A percentile compares a stretch with the other conserved stretches of the same genome.
Evolutionary conservation across 2,329 filamentous ascomycete species (phyloP).

Genomic region (Colletotrichum gloeosporioides): DNA sequence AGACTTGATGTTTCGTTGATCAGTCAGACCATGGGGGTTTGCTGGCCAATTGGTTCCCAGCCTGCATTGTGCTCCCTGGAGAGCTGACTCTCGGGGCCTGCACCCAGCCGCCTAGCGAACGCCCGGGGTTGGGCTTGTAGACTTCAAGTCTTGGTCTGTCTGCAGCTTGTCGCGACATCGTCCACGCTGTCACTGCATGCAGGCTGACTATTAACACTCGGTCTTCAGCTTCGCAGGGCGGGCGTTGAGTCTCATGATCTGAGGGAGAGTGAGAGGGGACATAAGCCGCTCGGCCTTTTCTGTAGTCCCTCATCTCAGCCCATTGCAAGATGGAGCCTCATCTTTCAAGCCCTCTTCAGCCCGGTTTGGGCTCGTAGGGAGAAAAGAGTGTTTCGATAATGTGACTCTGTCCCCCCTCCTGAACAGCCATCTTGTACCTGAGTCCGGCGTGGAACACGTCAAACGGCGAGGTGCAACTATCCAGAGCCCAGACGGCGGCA

Average conservation of each 20-base stretch:
- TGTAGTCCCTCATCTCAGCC: background rate
- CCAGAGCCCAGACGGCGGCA: background rate
- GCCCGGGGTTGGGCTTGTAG: background rate
- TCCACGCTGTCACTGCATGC: constrained; percentile 15
- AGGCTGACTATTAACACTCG: constrained; percentile 12
- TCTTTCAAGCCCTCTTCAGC: background rate
- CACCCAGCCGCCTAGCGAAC: constrained; percentile 9
- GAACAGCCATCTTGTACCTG: constrained; percentile 1
- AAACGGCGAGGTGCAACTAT: constrained; percentile 3
- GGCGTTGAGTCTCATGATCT: background rate
- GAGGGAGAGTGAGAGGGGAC: constrained; percentile 2
- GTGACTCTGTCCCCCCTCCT: background rate
- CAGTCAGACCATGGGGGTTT: constrained; percentile 1
- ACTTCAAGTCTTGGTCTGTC: background rate
- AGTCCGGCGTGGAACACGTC: constrained; percentile 4
- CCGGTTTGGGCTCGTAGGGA: background rate
- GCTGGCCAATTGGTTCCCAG: constrained; percentile 1
- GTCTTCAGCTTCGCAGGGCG: constrained; percentile 6
- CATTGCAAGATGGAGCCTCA: constrained; percentile 8
- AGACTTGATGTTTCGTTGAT: constrained; percentile 8
- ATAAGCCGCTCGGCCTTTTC: background rate
- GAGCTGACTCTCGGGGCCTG: constrained; percentile 4
- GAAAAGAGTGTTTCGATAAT: background rate
- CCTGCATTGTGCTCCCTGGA: background rate
- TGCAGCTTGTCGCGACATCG: constrained; percentile 17